Evolutionary conservation across 345 rosid species (phyloP).

Genomic region (Moricandia arvensis): DNA sequence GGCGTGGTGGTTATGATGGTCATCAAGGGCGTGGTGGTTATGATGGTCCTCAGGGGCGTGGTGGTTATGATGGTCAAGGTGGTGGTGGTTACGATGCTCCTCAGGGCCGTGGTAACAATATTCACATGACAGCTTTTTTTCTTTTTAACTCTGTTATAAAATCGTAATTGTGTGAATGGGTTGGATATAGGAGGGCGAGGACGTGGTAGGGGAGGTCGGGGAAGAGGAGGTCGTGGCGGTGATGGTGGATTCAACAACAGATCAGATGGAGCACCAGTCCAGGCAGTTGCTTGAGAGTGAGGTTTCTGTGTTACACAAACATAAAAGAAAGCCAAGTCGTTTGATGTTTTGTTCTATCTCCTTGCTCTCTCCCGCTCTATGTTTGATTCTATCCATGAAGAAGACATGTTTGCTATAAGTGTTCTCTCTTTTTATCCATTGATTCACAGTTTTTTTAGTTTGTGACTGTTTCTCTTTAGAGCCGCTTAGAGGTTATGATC

Average conservation of each 20-base stretch:
- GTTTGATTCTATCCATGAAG: constrained; percentile 37
- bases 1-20: constrained; percentile 5
- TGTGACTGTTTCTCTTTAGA: constrained; percentile 18
- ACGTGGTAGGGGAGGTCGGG: constrained; percentile 58
- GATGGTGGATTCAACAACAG: constrained; percentile 47
- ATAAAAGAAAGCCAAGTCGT: constrained; percentile 26
- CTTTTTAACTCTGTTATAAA: background rate
- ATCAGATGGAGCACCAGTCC: constrained; percentile 20
- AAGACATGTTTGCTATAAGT: constrained; percentile 36
- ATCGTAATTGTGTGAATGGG: background rate
- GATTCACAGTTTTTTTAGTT: constrained; percentile 17
- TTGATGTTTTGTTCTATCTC: constrained; percentile 32
- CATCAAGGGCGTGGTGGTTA: constrained; percentile 24
- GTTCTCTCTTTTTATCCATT: constrained; percentile 18
- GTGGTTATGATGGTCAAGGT: constrained; percentile 8
- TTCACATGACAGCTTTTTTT: background rate
- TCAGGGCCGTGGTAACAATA: constrained; percentile 37
- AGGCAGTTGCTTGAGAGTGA: constrained; percentile 36
- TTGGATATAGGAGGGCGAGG: constrained; percentile 54
- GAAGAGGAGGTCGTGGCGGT: constrained; percentile 35
- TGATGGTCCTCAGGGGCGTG: constrained; percentile 25
- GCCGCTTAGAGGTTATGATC: constrained; percentile 23
- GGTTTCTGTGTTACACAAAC: constrained; percentile 38
- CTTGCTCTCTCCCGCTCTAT: constrained; percentile 6
- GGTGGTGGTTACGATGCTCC: background rate